Conservation (phyloP, 2,329 filamentous ascomycete genomes). For the Aureobasidium sp. region DNA sequence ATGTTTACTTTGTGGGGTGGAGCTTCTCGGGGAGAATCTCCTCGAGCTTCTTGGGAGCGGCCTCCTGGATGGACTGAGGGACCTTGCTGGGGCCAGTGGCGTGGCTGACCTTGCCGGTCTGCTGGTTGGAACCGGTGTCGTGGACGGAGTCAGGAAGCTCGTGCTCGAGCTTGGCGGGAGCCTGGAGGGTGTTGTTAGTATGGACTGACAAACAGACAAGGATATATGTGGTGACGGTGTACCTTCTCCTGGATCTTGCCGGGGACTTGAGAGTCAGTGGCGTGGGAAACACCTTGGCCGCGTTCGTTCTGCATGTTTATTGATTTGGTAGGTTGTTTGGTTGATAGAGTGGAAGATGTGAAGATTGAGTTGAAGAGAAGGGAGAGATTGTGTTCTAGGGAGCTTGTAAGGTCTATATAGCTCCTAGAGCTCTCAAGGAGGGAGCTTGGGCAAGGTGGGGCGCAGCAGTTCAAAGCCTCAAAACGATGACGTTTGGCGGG, state of each 20-base stretch:
- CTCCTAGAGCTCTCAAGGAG: neutral
- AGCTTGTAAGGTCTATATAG: neutral
- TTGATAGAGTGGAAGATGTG: neutral
- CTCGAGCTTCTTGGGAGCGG: constrained; percentile 37
- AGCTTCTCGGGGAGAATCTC: neutral
- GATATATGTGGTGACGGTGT: too few species aligned
- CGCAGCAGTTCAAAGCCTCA: neutral
- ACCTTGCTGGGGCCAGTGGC: constrained; percentile 34
- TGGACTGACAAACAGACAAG: neutral
- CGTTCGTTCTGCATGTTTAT: constrained; percentile 22
- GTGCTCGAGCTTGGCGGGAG: constrained; percentile 32
- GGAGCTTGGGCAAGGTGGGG: neutral
- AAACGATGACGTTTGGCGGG: constrained; percentile 7
- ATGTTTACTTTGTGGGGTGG: neutral
- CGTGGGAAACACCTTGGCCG: constrained; percentile 37
- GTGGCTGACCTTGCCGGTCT: constrained; percentile 33
- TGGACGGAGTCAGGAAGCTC: constrained; percentile 33
- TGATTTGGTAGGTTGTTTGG: neutral
- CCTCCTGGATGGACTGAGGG: constrained; percentile 37
- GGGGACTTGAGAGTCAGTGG: constrained; percentile 33
- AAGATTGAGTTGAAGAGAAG: neutral
- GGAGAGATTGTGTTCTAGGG: neutral
- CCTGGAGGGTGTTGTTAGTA: constrained; percentile 7
- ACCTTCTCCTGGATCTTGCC: constrained; percentile 32
- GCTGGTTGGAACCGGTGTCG: constrained; percentile 27